A percentile compares a stretch with the other conserved stretches of the same genome.
Evolutionary conservation across 1,284 basidiomycete genomes (phyloP).

Genomic region (Melampsora americana): DNA sequence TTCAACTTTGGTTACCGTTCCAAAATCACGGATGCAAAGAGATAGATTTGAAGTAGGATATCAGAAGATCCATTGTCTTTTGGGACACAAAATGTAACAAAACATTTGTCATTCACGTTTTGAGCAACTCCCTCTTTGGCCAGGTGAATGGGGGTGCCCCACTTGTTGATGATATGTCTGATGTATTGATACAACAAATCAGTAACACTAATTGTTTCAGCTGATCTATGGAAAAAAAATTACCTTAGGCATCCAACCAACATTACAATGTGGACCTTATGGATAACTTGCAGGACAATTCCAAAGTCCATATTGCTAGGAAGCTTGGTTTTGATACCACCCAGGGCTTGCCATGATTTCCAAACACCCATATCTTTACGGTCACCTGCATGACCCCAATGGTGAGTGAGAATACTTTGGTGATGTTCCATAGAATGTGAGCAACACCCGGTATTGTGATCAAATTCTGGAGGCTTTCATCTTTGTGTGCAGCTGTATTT

Average conservation of each 20-base stretch:
- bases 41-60: not conserved
- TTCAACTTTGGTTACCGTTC: slow-evolving; percentile 12
- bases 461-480: not conserved
- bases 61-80: too few species aligned
- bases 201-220: too few species aligned
- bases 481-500: not conserved
- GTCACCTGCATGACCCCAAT: slow-evolving; percentile 10
- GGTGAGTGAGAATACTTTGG: not conserved
- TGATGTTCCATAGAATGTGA: slow-evolving; percentile 26
- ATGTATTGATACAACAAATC: too few species aligned
- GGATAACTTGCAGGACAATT: slow-evolving; percentile 4
- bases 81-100: not conserved
- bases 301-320: slow-evolving; percentile 11
- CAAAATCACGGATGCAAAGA: not conserved
- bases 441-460: slow-evolving; percentile 4
- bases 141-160: not conserved
- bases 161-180: not conserved
- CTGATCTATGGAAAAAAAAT: too few species aligned
- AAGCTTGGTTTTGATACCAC: not conserved
- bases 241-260: slow-evolving; percentile 7
- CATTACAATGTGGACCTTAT: slow-evolving; percentile 8
- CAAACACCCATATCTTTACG: slow-evolving; percentile 9
- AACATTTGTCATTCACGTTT: slow-evolving; percentile 6
- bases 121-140: not conserved
- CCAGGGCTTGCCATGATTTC: not conserved